A percentile compares a stretch with the other conserved stretches of the same genome.
These are phyloP conservation scores for Zalaria sp. DNA, from an alignment of 2,329 filamentous ascomycete genomes.

Conservation along the genomic window DNA sequence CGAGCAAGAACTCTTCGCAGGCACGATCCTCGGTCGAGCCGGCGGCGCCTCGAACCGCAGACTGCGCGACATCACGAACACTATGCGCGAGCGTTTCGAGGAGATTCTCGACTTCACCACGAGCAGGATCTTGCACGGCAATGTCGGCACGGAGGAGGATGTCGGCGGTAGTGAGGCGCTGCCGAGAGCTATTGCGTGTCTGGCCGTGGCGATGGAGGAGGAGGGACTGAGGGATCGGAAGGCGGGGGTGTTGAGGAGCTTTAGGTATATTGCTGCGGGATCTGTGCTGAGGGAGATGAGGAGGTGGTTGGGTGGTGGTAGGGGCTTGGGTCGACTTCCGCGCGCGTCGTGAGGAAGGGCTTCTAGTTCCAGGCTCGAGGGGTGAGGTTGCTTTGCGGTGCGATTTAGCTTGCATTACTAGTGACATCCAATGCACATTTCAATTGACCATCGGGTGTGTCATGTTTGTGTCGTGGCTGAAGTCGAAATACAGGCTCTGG, in stretches of 20 bases:
- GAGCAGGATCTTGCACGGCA: slow-evolving; percentile 29
- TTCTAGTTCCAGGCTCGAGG: too few species aligned
- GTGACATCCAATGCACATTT: too few species aligned
- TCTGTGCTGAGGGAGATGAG: slow-evolving; percentile 37
- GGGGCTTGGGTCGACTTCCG: too few species aligned
- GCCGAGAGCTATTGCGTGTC: slow-evolving; percentile 36
- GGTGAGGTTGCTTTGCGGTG: too few species aligned
- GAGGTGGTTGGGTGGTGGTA: slow-evolving; percentile 7
- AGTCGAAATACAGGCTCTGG: slow-evolving; percentile 63
- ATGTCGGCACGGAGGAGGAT: slow-evolving; percentile 14
- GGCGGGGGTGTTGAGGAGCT: slow-evolving; percentile 30
- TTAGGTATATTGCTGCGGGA: slow-evolving; percentile 37
- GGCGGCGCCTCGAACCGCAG: slow-evolving; percentile 16
- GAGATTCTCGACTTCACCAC: slow-evolving; percentile 26
- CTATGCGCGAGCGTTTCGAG: slow-evolving; percentile 26
- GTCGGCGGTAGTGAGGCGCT: slow-evolving; percentile 25
- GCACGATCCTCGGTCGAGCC: slow-evolving; percentile 40
- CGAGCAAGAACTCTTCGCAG: slow-evolving; percentile 43
- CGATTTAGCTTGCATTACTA: too few species aligned
- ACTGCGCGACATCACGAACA: slow-evolving; percentile 20
- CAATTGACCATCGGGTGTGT: too few species aligned
- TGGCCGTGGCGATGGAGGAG: slow-evolving; percentile 27
- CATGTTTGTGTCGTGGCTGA: slow-evolving; percentile 63
- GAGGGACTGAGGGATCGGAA: slow-evolving; percentile 16
- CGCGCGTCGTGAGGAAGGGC: too few species aligned